Base-by-base conservation (phyloP, 2,329 filamentous ascomycete genomes). In the Colletotrichum trifolii region DNA sequence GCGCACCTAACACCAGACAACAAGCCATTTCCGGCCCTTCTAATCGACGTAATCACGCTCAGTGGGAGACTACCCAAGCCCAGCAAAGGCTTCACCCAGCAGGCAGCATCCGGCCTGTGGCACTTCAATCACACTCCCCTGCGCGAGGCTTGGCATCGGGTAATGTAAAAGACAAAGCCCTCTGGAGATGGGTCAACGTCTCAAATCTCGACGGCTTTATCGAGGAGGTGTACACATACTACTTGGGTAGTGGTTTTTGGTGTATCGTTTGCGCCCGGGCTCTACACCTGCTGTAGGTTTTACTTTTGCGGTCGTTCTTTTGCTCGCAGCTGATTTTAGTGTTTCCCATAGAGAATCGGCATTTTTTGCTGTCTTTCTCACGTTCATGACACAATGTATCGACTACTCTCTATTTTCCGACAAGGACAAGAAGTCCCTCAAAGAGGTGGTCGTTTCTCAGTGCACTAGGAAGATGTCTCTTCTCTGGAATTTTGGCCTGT, bases 101-200 rank as follows among this genome's bases (percentile, higher is more conserved):
- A 15, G 75, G 78, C 12, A 69, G 67, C 35, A 71, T 72, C 52
- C 68, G 69, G 9, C 25, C 25, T 25, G 25, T 25, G 25, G 60
- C 69, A 15, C 39, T 66, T 2, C 40, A 68, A 39, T 45, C 69
- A 35, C 69, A 75, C n/a, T 70, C 73, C 55, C n/a, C 76, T 43
- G 42, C 70, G 70, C 64, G 72, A 72, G 67, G 71, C 48, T 60
- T 71, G 13, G 61, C 76, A 17, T 68, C 74, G 1, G 77, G 76
- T 9, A 78, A 74, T 56, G 79, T 80, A 11, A 89, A 89, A 76
- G 91, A 95, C 73, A 91, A 90, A 76, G 94, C 94, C 4, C 87
- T 97, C 81, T 97, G 93, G 90, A 87, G 92, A 77, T 97, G 94
- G 92, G 92, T 92, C 59, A 97, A 97, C 73, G 92, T 96, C 62